phyloP scores from a whole-genome alignment of 2,329 filamentous ascomycete genomes.

The Cladophialophora psammophila region DNA sequence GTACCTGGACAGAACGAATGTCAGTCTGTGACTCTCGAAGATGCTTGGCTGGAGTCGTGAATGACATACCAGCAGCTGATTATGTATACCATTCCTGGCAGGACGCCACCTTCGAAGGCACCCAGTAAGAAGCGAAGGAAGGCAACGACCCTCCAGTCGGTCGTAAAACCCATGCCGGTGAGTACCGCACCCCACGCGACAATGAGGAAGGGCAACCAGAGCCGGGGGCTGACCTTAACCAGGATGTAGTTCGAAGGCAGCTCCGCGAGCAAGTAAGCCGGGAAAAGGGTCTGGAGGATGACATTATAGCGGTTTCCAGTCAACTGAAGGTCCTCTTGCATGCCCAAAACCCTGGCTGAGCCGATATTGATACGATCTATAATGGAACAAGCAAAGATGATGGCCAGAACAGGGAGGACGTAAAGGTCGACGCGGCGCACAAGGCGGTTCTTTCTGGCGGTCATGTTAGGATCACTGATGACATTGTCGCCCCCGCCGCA shows the following conservation, averaged over 20 bases:
- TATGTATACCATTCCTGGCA: conserved; percentile 27
- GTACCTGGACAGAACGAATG: conserved; percentile 28
- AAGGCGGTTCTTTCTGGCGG: neutral
- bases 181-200: conserved; percentile 52
- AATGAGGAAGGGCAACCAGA: conserved; percentile 57
- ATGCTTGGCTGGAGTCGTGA: neutral
- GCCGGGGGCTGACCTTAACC: conserved; percentile 56
- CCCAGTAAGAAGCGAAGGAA: conserved; percentile 59
- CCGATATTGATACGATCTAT: neutral
- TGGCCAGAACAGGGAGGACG: conserved; percentile 13
- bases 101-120: conserved; percentile 61
- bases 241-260: conserved; percentile 51
- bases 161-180: conserved; percentile 41
- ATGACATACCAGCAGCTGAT: conserved; percentile 26
- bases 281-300: neutral
- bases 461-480: neutral
- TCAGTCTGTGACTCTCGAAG: neutral
- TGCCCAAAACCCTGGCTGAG: neutral
- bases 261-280: neutral
- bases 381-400: conserved; percentile 18
- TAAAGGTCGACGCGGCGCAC: neutral
- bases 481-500: neutral
- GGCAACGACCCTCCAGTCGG: conserved; percentile 38
- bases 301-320: neutral
- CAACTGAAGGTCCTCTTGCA: neutral